A percentile compares a stretch with the other conserved stretches of the same genome.
Evolutionary conservation across 2,329 filamentous ascomycete genomes (phyloP).

Genomic region (Elsinoe fawcettii): DNA sequence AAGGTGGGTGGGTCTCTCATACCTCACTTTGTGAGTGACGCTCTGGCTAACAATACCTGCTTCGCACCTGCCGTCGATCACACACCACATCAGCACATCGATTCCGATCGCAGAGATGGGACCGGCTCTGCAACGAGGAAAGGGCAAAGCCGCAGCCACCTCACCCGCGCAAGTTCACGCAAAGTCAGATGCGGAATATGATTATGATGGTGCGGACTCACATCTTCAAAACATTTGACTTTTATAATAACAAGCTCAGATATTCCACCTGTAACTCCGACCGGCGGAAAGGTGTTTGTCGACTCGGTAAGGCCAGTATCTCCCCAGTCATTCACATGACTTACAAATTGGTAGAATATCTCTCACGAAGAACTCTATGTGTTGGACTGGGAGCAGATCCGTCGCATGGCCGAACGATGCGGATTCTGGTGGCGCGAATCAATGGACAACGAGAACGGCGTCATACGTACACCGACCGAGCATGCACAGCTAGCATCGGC

Average conservation of each 20-base stretch:
- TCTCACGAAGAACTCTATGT: conserved; percentile 2
- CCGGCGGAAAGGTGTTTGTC: neutral
- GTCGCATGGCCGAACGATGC: neutral
- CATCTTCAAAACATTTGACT: neutral
- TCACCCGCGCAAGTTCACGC: neutral
- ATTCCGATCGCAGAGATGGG: neutral
- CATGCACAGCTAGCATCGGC: neutral
- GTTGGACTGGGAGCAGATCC: conserved; percentile 5
- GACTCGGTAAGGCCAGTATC: neutral
- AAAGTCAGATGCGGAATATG: neutral
- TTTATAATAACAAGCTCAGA: neutral
- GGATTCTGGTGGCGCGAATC: neutral
- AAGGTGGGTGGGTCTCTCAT: neutral
- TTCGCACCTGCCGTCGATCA: neutral
- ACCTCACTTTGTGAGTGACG: neutral
- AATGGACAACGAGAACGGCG: neutral
- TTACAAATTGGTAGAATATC: neutral
- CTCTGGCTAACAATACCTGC: neutral
- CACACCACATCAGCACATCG: neutral
- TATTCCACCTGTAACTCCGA: neutral
- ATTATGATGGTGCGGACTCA: neutral
- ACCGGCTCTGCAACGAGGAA: neutral
- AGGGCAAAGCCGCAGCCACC: neutral
- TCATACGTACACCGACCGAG: neutral
- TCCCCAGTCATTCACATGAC: neutral